Conservation (phyloP, 2,329 filamentous ascomycete genomes). For the Gaeumannomyces tritici region DNA sequence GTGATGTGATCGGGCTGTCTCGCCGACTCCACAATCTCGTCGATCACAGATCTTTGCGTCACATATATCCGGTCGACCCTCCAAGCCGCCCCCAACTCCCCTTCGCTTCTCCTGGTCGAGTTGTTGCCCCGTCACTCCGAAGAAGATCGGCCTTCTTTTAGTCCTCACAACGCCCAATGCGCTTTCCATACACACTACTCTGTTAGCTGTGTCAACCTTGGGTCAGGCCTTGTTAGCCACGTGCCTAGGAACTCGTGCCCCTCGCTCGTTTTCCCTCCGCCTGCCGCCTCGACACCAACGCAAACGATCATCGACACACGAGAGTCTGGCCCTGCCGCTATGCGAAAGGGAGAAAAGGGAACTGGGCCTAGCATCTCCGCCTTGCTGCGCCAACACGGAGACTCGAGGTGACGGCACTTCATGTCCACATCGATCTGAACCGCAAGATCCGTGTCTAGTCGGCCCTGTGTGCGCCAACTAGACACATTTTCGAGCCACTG, state of each 20-base stretch:
- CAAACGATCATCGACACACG: neutral
- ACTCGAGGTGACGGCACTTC: neutral
- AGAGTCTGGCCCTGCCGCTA: neutral
- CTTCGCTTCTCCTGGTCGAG: neutral
- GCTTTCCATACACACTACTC: neutral
- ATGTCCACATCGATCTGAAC: neutral
- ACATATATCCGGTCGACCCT: slow-evolving; percentile 5
- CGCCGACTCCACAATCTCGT: neutral
- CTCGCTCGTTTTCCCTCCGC: neutral
- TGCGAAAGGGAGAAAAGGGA: neutral
- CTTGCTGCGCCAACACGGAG: neutral
- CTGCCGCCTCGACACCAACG: neutral
- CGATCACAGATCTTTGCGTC: neutral
- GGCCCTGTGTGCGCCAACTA: neutral
- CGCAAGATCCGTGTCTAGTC: neutral
- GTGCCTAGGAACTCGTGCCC: neutral
- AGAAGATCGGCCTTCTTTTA: neutral
- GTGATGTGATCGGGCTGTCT: neutral
- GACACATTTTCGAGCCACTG: neutral
- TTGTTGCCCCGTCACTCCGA: neutral
- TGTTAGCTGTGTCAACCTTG: slow-evolving; percentile 2
- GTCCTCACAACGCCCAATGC: neutral
- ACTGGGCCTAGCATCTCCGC: slow-evolving; percentile 1
- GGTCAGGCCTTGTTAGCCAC: slow-evolving; percentile 7
- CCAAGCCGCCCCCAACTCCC: neutral